These are phyloP conservation scores for Immersiella caudata DNA, from an alignment of 495 filamentous ascomycete species.

Conservation along the genomic window DNA sequence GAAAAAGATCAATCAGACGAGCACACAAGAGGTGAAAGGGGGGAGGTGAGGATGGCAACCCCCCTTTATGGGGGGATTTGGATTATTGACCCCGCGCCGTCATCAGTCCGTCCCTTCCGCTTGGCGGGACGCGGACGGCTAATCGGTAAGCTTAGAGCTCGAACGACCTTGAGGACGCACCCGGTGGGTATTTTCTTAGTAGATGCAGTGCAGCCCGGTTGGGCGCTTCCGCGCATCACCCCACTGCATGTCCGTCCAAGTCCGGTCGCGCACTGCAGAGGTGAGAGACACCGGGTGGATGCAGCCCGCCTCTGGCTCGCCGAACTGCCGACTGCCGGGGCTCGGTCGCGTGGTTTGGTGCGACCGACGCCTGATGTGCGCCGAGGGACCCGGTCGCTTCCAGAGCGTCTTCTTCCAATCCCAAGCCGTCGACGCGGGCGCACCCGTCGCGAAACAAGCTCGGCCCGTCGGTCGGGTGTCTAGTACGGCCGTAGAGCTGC, in stretches of 20 bases:
- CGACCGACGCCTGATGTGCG: background rate
- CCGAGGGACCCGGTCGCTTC: background rate
- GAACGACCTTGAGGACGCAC: background rate
- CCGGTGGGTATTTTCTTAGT: background rate
- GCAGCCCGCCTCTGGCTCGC: background rate
- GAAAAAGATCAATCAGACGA: background rate
- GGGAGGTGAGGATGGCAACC: background rate
- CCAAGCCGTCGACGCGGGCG: background rate
- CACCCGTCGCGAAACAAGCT: background rate
- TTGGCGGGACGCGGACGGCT: background rate
- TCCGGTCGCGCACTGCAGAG: background rate
- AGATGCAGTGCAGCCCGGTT: background rate
- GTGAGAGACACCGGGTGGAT: background rate
- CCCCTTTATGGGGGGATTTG: background rate
- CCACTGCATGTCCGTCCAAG: background rate
- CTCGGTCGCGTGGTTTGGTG: background rate
- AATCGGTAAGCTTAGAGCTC: background rate
- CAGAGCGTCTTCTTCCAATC: background rate
- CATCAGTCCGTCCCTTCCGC: background rate
- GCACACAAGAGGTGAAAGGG: background rate
- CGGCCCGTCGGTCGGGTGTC: background rate
- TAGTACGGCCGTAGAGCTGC: background rate
- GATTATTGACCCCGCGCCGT: background rate
- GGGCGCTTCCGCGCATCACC: background rate
- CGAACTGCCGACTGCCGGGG: background rate